Evolutionary conservation across 495 filamentous ascomycete species (phyloP), one percentile per base, ranked within the genome.

Genomic region (Penicillium odoratum): DNA sequence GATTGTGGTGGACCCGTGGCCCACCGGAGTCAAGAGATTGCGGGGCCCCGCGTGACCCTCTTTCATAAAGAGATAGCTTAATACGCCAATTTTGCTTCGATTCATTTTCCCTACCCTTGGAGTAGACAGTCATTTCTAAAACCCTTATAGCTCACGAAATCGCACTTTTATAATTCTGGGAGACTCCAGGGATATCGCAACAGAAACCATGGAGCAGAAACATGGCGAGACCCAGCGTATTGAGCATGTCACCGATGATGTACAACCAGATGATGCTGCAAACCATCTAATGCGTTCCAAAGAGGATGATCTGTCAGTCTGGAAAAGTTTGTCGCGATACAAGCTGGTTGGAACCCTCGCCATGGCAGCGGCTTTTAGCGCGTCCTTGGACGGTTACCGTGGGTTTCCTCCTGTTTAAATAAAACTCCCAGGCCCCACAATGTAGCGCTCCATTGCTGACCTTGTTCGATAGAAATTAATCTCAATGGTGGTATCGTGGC

Each of bases 321-420:
- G 67, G 69, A 60, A 72, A 43, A 69, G 56, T 33, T 63, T 61
- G 21, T 10, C 26, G 30, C 16, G 51, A 57, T 73, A 68, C 58
- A 72, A 69, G 26, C 5, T 63, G 62, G 15, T 9, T 60, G 40
- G 58, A 21, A 21, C 21, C 21, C 21, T 75, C 28, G 72, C 66
- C 5, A 73, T 73, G 70, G 45, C 57, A 51, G 72, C 74, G 5
- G 66, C 74, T 1, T 77, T 77, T 53, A 69, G 71, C 51, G 74
- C 74, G 25, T 66, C 72, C 5, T 58, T 75, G 0, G 74, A 77
- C 54, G 74, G 74, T 3, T 77, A 77, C 48, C 74, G 74, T 77
- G 61, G 54, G 73, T 38, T 21, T 31, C 34, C 48, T 8, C 44
- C 21, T 21, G 21, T 21, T 30, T 38, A 13, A 9, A 48, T 4